Evolutionary conservation across 2,329 filamentous ascomycete species (phyloP).

Genomic region (Xylariaceae sp.): DNA sequence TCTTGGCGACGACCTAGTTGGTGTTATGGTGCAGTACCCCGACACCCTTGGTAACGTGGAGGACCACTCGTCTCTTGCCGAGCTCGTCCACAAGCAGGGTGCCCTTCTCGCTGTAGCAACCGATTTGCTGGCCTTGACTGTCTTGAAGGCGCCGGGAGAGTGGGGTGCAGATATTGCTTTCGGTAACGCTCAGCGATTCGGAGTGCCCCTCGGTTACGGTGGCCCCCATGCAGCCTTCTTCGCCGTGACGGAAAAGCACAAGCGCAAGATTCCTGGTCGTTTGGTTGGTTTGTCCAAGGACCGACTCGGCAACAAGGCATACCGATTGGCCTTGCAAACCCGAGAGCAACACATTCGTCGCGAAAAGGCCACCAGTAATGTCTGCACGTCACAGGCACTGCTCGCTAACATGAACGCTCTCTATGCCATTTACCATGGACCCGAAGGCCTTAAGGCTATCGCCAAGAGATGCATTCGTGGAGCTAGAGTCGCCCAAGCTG

Average conservation of each 20-base stretch:
- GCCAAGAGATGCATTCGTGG: conserved; percentile 71
- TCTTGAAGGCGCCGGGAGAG: conserved; percentile 84
- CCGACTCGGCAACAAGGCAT: conserved; percentile 71
- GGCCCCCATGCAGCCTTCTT: conserved; percentile 98
- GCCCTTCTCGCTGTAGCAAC: conserved; percentile 83
- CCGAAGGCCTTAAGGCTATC: conserved; percentile 74
- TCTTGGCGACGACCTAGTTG: conserved; percentile 75
- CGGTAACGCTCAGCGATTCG: conserved; percentile 84
- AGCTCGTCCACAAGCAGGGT: conserved; percentile 70
- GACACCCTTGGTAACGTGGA: conserved; percentile 78
- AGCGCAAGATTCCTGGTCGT: conserved; percentile 89
- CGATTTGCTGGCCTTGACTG: conserved; percentile 79
- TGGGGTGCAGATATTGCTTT: conserved; percentile 95
- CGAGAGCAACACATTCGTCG: conserved; percentile 93
- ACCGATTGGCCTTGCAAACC: conserved; percentile 82
- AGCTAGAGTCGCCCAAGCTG: conserved; percentile 63
- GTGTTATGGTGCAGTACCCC: conserved; percentile 91
- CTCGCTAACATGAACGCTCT: conserved; percentile 94
- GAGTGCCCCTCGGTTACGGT: conserved; percentile 86
- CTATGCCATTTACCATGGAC: conserved; percentile 92
- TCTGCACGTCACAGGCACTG: conserved; percentile 91
- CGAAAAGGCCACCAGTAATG: conserved; percentile 96
- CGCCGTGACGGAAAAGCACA: conserved; percentile 82
- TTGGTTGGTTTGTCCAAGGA: conserved; percentile 91
- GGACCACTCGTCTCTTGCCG: conserved; percentile 68